Evolutionary conservation across 768 basidiomycete species (phyloP).

Genomic region (Tricholoma bakamatsutake): DNA sequence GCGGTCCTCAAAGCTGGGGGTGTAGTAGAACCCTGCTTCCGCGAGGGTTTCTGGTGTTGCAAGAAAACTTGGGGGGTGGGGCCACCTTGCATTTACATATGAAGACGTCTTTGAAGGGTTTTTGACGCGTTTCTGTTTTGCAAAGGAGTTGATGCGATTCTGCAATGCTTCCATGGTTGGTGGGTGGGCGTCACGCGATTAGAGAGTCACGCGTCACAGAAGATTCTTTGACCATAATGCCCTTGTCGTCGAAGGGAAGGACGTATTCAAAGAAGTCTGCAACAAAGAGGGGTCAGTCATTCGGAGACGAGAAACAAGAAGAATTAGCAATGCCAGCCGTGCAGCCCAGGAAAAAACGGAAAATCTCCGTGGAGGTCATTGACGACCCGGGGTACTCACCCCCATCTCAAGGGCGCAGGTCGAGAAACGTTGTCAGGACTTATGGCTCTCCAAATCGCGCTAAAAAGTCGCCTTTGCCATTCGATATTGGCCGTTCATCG

Average conservation of each 20-base stretch:
- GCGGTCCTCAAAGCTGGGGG: slow-evolving; percentile 56
- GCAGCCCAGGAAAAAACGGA: slow-evolving; percentile 21
- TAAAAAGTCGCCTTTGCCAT: slow-evolving; percentile 4
- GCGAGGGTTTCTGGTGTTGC: slow-evolving; percentile 76
- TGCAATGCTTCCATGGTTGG: slow-evolving; percentile 46
- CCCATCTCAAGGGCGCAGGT: slow-evolving; percentile 4
- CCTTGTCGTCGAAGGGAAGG: slow-evolving; percentile 20
- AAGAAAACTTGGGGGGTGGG: slow-evolving; percentile 56
- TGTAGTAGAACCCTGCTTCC: slow-evolving; percentile 86
- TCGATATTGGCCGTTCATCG: background rate
- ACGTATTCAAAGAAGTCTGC: slow-evolving; percentile 31
- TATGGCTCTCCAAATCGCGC: slow-evolving; percentile 18
- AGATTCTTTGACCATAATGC: background rate
- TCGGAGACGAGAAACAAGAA: background rate
- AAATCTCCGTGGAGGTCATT: slow-evolving; percentile 16
- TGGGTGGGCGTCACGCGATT: slow-evolving; percentile 27
- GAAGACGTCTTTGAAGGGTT: slow-evolving; percentile 45
- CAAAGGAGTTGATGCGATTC: slow-evolving; percentile 63
- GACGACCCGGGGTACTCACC: slow-evolving; percentile 3
- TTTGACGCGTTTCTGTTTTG: slow-evolving; percentile 56
- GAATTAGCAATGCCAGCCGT: background rate
- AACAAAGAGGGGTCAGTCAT: slow-evolving; percentile 19
- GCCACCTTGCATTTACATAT: slow-evolving; percentile 61
- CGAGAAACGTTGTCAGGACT: slow-evolving; percentile 1
- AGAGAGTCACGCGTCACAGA: slow-evolving; percentile 12